Evolutionary conservation across 306 rosid genomes (phyloP).

Genomic region (Mimosa pudica): DNA sequence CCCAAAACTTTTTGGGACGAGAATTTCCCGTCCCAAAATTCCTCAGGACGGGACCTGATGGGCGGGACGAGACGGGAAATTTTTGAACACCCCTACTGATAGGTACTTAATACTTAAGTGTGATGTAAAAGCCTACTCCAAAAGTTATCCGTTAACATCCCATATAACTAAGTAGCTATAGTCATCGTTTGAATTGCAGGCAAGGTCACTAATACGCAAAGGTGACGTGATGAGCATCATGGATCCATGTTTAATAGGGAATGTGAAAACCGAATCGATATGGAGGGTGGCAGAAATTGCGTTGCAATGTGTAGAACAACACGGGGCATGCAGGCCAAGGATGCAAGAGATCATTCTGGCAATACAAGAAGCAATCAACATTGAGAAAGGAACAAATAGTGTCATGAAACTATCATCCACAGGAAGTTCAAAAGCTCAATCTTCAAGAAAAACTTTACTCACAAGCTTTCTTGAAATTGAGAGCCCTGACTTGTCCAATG

Average conservation of each 20-base stretch:
- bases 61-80: too few species aligned
- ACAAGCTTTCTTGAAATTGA: constrained; percentile 91
- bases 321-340: constrained; percentile 83
- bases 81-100: too few species aligned
- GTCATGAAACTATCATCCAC: constrained; percentile 60
- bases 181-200: constrained; percentile 51
- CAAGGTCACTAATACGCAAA: constrained; percentile 68
- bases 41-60: too few species aligned
- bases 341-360: constrained; percentile 95
- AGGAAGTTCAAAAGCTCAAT: constrained; percentile 60
- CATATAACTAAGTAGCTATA: too few species aligned
- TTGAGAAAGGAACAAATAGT: constrained; percentile 59
- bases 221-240: constrained; percentile 83
- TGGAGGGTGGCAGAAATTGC: constrained; percentile 94
- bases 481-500: constrained; percentile 74
- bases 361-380: constrained; percentile 82
- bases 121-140: too few species aligned
- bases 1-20: too few species aligned
- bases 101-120: too few species aligned
- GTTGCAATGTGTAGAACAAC: constrained; percentile 84
- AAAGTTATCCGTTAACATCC: too few species aligned
- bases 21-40: too few species aligned
- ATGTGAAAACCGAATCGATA: constrained; percentile 72
- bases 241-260: constrained; percentile 66
- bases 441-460: constrained; percentile 86